Percentiles rank a stretch among this genome's conserved stretches.
These are phyloP conservation scores for Spirogloea muscicola DNA, from an alignment of 139 green algal species.

Conservation along the genomic window DNA sequence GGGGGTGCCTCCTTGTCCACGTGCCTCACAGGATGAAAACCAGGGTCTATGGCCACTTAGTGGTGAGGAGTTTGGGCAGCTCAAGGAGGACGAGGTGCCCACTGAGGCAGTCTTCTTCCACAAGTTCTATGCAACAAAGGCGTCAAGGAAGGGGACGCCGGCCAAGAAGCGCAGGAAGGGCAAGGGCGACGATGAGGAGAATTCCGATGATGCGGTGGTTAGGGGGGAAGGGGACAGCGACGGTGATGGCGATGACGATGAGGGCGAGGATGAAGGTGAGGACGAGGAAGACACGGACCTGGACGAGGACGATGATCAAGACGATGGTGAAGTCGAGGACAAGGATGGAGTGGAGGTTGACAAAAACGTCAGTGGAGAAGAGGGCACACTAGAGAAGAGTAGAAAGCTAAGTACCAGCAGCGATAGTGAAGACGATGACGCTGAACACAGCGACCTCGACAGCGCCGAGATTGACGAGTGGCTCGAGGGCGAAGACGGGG, in stretches of 20 bases:
- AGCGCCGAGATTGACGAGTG: too few relatives aligned
- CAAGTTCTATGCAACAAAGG: constrained; percentile 55
- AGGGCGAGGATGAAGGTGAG: constrained; percentile 18
- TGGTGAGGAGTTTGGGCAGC: constrained; percentile 62
- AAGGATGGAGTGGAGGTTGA: neutral
- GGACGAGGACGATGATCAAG: constrained; percentile 19
- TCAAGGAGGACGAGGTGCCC: constrained; percentile 64
- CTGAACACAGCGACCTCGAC: too few relatives aligned
- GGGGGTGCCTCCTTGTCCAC: too few relatives aligned
- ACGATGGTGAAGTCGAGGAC: constrained; percentile 17
- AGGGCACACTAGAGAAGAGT: too few relatives aligned
- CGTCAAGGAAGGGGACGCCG: constrained; percentile 1
- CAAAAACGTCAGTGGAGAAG: too few relatives aligned
- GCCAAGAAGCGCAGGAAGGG: constrained; percentile 28
- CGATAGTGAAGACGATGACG: too few relatives aligned
- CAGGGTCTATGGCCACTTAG: too few relatives aligned
- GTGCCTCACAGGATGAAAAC: too few relatives aligned
- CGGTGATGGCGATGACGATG: constrained; percentile 24
- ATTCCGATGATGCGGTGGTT: constrained; percentile 1
- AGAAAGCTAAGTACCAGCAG: too few relatives aligned
- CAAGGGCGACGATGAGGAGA: constrained; percentile 9
- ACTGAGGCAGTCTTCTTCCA: constrained; percentile 84
- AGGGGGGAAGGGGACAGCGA: neutral
- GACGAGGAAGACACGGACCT: constrained; percentile 18
- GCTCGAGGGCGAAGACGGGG: too few relatives aligned